These are phyloP conservation scores for Prunus mira DNA, from an alignment of 306 rosid species.

Conservation along the genomic window DNA sequence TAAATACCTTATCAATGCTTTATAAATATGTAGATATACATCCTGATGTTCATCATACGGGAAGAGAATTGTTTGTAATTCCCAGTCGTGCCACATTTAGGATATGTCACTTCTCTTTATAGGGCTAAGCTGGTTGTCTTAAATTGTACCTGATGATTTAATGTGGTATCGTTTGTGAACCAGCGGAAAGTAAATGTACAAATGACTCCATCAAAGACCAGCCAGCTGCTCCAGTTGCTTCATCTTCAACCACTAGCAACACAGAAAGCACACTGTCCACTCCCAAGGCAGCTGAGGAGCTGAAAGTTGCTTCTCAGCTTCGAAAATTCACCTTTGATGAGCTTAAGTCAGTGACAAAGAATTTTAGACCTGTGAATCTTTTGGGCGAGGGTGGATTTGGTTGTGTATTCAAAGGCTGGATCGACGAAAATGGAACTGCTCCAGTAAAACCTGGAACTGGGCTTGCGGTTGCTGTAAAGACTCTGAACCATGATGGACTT, in stretches of 20 bases:
- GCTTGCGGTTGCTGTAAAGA: constrained; percentile 61
- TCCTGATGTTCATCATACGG: neutral
- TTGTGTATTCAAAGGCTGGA: constrained; percentile 58
- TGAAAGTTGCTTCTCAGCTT: constrained; percentile 42
- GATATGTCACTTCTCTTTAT: neutral
- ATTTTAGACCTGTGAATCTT: constrained; percentile 38
- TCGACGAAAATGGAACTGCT: constrained; percentile 24
- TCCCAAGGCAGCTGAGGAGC: constrained; percentile 30
- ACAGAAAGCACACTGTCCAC: constrained; percentile 34
- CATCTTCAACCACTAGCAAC: constrained; percentile 34
- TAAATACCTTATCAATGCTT: neutral
- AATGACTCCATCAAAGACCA: constrained; percentile 22
- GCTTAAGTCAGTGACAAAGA: constrained; percentile 45
- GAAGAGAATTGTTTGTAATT: neutral
- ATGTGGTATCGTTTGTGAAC: constrained; percentile 6
- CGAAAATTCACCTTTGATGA: constrained; percentile 39
- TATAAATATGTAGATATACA: neutral
- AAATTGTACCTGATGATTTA: neutral
- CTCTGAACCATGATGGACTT: constrained; percentile 41
- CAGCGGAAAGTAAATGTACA: constrained; percentile 34
- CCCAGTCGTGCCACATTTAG: neutral
- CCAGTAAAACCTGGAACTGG: constrained; percentile 37
- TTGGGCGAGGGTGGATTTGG: constrained; percentile 69
- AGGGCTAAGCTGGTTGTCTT: constrained; percentile 2
- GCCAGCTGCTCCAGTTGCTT: constrained; percentile 21